Evolutionary conservation across 2,329 filamentous ascomycete genomes (phyloP), one percentile per base, ranked within the genome.

Genomic region (Lachnellula occidentalis): DNA sequence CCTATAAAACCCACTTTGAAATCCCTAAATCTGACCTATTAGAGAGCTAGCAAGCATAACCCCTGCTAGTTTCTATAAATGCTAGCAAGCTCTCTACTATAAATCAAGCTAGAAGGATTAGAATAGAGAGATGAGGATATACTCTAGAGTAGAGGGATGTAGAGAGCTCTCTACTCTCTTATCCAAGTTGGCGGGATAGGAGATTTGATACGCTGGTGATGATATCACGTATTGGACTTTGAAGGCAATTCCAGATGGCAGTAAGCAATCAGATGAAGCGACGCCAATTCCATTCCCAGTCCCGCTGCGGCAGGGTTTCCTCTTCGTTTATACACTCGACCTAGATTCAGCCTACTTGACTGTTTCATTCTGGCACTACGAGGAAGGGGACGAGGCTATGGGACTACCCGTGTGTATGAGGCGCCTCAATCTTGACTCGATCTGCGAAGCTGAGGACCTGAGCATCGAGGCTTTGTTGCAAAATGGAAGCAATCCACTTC

Each of bases 401-500:
- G 36, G 24, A 11, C 34, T 51, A 34, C n/a, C 48, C 21, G 5
- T 51, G 22, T 12, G 36, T 9, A 45, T 51, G 24, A 45, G 48
- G 37, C 48, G 48, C 21, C 37, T 51, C 14, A 34, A 17, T 39
- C 39, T 51, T 34, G 15, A 45, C 21, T 42, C 22, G 19, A 51
- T 51, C 15, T 1, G 34, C n/a, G 24, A 51, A 14, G 36, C 48
- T 51, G 45, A 37, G 34, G 37, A 51, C 36, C 22, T 43, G 39
- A 45, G 24, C 70, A 42, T 70, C 67, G 62, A 64, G 69, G 27
- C 63, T 68, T 15, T 68, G 70, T 4, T 73, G 69, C 3, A 75
- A 74, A 54, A 68, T 76, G 51, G 66, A 66, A 21, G 73, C 72
- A 61, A 70, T 71, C 11, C 46, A 57, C 58, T 64, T 39, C 41